Percentiles rank a stretch among this genome's conserved stretches.
These are phyloP conservation scores for Trichophyton mentagrophytes DNA, from an alignment of 2,329 filamentous ascomycete species.

Conservation along the genomic window DNA sequence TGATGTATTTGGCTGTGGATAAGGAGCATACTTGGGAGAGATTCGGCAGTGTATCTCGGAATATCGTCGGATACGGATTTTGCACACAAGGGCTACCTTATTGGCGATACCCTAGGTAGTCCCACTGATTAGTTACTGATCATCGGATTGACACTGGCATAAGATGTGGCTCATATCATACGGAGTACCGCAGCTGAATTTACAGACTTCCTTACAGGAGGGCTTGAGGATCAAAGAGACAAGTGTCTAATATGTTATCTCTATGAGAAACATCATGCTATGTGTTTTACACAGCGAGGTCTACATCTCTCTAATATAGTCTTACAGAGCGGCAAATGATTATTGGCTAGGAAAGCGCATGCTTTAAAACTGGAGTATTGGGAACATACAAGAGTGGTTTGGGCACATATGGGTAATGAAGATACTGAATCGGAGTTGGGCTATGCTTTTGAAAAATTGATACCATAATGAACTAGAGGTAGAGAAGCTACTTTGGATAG, in stretches of 20 bases:
- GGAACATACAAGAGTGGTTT: constrained; percentile 11
- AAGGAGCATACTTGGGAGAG: constrained; percentile 9
- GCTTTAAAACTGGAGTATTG: constrained; percentile 12
- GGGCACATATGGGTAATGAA: neutral
- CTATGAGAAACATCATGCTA: constrained; percentile 8
- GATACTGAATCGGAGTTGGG: neutral
- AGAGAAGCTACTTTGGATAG: constrained; percentile 6
- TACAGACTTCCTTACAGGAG: neutral
- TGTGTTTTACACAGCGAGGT: constrained; percentile 11
- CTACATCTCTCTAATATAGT: neutral
- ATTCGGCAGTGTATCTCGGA: constrained; percentile 8
- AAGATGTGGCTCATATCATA: constrained; percentile 6
- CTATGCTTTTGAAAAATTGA: constrained; percentile 8
- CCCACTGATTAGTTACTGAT: constrained; percentile 5
- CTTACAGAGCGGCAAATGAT: no score
- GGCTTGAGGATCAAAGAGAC: neutral
- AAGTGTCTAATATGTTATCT: neutral
- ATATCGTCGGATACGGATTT: constrained; percentile 8
- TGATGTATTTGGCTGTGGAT: neutral
- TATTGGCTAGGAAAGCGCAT: neutral
- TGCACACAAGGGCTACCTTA: neutral
- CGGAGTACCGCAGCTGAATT: constrained; percentile 5
- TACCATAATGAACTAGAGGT: constrained; percentile 9
- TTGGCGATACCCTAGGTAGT: constrained; percentile 9
- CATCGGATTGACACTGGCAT: constrained; percentile 2